Conservation (phyloP, 78 protist species). For the Monosiga brevicollis region DNA sequence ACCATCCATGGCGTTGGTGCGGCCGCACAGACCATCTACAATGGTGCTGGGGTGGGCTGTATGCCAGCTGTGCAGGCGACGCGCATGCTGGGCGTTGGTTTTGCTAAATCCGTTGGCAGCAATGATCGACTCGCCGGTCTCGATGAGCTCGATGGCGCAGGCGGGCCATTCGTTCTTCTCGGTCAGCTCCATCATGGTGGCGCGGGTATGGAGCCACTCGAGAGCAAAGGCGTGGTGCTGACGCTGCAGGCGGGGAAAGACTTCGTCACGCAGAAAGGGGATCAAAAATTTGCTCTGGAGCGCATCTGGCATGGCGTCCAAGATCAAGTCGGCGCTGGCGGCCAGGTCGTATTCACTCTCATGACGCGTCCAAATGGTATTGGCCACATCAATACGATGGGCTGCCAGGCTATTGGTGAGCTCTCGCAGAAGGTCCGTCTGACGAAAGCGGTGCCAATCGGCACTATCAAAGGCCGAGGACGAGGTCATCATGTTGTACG, state of each 20-base stretch:
- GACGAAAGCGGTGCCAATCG: no score
- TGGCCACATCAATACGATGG: neutral
- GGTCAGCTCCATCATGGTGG: neutral
- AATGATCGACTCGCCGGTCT: neutral
- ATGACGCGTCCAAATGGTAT: neutral
- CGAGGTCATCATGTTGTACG: neutral
- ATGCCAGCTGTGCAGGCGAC: neutral
- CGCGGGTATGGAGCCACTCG: neutral
- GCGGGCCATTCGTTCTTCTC: neutral
- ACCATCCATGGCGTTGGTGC: neutral
- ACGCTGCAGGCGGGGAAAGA: neutral
- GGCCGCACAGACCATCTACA: neutral
- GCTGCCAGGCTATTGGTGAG: neutral
- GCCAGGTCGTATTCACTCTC: neutral
- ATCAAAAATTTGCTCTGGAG: neutral
- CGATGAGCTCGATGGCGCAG: neutral
- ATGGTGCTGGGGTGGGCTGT: neutral
- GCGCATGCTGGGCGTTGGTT: neutral
- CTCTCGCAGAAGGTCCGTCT: neutral
- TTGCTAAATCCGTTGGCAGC: neutral
- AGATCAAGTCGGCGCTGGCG: neutral
- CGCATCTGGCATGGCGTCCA: neutral
- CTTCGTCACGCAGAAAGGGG: neutral
- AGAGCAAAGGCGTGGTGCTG: neutral
- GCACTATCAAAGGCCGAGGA: neutral